phyloP scores from a whole-genome alignment of 164 flowering plant species.

The Dillenia suffruticosa region DNA sequence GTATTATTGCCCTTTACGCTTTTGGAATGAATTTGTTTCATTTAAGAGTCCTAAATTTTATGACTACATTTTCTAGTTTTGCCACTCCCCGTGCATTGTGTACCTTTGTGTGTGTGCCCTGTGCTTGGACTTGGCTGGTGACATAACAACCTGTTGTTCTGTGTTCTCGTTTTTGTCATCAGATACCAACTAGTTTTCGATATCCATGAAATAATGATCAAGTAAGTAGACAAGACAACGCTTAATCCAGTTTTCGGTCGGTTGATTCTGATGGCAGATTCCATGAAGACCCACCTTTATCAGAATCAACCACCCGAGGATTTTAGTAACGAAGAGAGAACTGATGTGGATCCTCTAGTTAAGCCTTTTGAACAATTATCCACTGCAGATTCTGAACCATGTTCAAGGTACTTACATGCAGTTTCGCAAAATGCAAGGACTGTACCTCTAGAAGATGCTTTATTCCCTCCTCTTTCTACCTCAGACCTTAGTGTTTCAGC shows the following conservation, averaged over 20 bases:
- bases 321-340: slow-evolving; percentile 24
- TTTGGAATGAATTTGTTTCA: no score
- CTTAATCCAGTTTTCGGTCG: slow-evolving; percentile 60
- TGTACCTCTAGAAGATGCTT: slow-evolving; percentile 52
- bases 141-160: neutral
- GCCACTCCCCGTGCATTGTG: neutral
- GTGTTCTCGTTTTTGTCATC: slow-evolving; percentile 3
- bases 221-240: slow-evolving; percentile 67
- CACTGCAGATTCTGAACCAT: slow-evolving; percentile 47
- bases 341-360: slow-evolving; percentile 38
- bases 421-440: slow-evolving; percentile 39
- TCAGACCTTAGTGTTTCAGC: slow-evolving; percentile 34
- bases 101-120: neutral
- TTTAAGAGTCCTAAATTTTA: neutral
- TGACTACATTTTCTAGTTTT: neutral
- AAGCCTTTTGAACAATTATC: slow-evolving; percentile 47
- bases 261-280: slow-evolving; percentile 28
- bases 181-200: slow-evolving; percentile 92
- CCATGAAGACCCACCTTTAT: slow-evolving; percentile 17
- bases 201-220: slow-evolving; percentile 55
- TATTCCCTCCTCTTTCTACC: slow-evolving; percentile 73
- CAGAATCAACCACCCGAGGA: slow-evolving; percentile 26
- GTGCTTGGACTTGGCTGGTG: slow-evolving; percentile 5
- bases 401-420: slow-evolving; percentile 80
- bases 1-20: slow-evolving; percentile 4